Evolutionary conservation across 768 basidiomycete genomes (phyloP).

Genomic region (Rhodocollybia butyracea): DNA sequence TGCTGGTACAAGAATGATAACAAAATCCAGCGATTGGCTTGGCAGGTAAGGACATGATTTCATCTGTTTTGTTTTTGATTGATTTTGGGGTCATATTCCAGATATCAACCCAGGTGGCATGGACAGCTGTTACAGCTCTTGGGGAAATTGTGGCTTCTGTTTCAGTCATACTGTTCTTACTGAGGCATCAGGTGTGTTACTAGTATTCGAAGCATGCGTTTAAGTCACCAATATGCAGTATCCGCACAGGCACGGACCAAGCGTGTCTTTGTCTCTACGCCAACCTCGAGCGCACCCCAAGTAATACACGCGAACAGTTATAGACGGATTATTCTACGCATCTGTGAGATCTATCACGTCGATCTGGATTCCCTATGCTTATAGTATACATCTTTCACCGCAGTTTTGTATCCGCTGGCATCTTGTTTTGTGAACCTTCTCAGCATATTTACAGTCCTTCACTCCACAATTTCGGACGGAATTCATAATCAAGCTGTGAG

Average conservation of each 20-base stretch:
- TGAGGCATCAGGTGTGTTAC: slow-evolving; percentile 20
- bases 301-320: slow-evolving; percentile 9
- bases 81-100: background rate
- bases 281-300: background rate
- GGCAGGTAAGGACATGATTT: slow-evolving; percentile 14
- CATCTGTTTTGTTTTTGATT: background rate
- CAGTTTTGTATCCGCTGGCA: slow-evolving; percentile 14
- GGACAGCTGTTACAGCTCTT: slow-evolving; percentile 13
- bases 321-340: slow-evolving; percentile 14
- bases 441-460: slow-evolving; percentile 14
- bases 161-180: slow-evolving; percentile 12
- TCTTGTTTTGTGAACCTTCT: slow-evolving; percentile 14
- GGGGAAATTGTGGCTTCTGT: slow-evolving; percentile 11
- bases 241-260: background rate
- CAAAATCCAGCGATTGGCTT: slow-evolving; percentile 12
- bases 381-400: background rate
- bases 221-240: background rate
- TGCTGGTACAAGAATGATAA: slow-evolving; percentile 21
- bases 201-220: background rate
- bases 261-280: slow-evolving; percentile 2
- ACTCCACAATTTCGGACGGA: slow-evolving; percentile 11
- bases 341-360: slow-evolving; percentile 13
- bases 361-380: background rate
- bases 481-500: slow-evolving; percentile 15
- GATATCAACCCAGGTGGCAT: slow-evolving; percentile 18